Percentiles rank a stretch among this genome's conserved stretches.
Evolutionary conservation across 1,139 yeast genomes (phyloP).

Genomic region (Taphrina communis): DNA sequence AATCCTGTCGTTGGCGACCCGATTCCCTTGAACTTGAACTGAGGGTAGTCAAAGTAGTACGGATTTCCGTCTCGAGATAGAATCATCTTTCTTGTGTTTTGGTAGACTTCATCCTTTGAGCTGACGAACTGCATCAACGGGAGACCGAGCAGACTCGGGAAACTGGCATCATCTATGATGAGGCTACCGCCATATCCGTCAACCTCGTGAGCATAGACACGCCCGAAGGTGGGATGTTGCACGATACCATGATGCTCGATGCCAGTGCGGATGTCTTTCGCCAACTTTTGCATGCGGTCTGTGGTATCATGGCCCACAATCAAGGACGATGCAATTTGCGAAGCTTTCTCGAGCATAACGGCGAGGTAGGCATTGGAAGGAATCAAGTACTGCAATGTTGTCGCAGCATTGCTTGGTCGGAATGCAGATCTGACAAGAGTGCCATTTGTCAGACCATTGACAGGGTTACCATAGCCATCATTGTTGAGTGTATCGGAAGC

Average conservation of each 20-base stretch:
- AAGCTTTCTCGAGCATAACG: conserved; percentile 59
- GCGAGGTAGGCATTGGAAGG: conserved; percentile 85
- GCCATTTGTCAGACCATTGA: conserved; percentile 60
- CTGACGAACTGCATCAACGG: conserved; percentile 77
- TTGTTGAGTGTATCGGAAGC: conserved; percentile 79
- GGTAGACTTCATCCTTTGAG: conserved; percentile 64
- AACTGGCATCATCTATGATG: conserved; percentile 89
- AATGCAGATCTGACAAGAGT: conserved; percentile 84
- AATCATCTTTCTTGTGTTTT: conserved; percentile 79
- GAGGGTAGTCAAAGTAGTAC: conserved; percentile 74
- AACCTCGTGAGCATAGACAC: conserved; percentile 84
- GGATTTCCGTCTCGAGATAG: conserved; percentile 67
- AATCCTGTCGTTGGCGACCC: conserved; percentile 93
- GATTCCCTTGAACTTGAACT: conserved; percentile 72
- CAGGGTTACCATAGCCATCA: conserved; percentile 84
- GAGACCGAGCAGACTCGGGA: conserved; percentile 78
- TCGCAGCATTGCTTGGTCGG: conserved; percentile 89
- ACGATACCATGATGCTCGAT: conserved; percentile 68
- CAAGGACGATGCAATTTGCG: conserved; percentile 24
- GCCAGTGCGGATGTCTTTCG: conserved; percentile 60
- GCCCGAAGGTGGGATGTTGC: conserved; percentile 71
- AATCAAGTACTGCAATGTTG: conserved; percentile 75
- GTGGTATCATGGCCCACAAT: conserved; percentile 1
- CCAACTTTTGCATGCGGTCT: conserved; percentile 52
- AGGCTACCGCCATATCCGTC: conserved; percentile 81